These are phyloP conservation scores for Ophiostoma angusticollis DNA, from an alignment of 2,329 filamentous ascomycete species.

Conservation along the genomic window DNA sequence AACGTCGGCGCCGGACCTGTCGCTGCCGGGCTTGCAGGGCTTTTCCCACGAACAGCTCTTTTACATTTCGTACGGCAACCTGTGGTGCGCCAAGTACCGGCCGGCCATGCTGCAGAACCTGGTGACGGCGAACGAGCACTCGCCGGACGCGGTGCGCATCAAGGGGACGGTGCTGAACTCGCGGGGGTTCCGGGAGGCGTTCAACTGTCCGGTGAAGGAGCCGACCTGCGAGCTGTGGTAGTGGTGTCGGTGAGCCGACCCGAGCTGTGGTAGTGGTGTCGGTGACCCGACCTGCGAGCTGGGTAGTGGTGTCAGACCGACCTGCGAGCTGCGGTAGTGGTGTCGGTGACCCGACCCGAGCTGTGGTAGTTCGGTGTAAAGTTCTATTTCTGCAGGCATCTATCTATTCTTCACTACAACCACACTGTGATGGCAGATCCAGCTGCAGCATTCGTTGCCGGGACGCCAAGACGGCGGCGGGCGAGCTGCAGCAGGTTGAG, in stretches of 20 bases:
- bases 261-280: not conserved
- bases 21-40: conserved; percentile 45
- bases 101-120: conserved; percentile 42
- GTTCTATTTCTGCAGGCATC: no score
- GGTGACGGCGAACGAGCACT: conserved; percentile 53
- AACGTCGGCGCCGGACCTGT: conserved; percentile 13
- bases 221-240: conserved; percentile 60
- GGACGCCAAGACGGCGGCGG: conserved; percentile 12
- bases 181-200: conserved; percentile 52
- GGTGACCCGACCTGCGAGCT: conserved; percentile 52
- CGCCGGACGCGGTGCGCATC: conserved; percentile 49
- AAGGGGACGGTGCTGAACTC: conserved; percentile 55
- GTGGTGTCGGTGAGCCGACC: no score
- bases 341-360: no score
- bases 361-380: not conserved
- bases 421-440: conserved; percentile 18
- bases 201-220: conserved; percentile 51
- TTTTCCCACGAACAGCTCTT: conserved; percentile 59
- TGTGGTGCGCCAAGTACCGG: conserved; percentile 54
- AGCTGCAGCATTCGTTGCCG: conserved; percentile 8
- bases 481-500: conserved; percentile 24
- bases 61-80: conserved; percentile 51
- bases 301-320: conserved; percentile 25
- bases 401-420: not conserved
- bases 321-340: conserved; percentile 56